Percentiles rank a stretch among this genome's conserved stretches.
phyloP scores from a whole-genome alignment of 1,139 yeast species.

The Saccharomyces hybrid region DNA sequence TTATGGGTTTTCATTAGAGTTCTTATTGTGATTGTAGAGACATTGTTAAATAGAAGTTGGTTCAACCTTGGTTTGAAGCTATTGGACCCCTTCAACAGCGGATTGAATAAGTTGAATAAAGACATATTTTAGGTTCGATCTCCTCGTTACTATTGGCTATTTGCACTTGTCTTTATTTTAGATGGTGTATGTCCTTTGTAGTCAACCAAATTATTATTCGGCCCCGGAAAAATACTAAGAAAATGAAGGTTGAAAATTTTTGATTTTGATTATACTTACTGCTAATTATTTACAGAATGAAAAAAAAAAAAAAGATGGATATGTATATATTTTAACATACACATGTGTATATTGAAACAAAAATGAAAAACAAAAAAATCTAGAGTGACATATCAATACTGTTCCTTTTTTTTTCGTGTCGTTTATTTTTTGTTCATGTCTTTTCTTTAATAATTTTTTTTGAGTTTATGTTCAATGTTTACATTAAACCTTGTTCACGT shows the following conservation, averaged over 20 bases:
- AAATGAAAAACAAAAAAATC: neutral
- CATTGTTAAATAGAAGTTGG: slow-evolving; percentile 6
- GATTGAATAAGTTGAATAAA: neutral
- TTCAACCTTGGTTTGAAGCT: slow-evolving; percentile 8
- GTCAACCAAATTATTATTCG: neutral
- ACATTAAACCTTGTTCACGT: slow-evolving; percentile 13
- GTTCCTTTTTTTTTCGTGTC: neutral
- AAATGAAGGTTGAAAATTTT: neutral
- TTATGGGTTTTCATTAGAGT: slow-evolving; percentile 36
- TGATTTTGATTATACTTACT: neutral
- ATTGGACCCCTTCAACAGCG: neutral
- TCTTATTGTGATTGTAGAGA: slow-evolving; percentile 25
- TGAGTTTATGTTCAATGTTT: neutral
- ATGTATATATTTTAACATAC: neutral
- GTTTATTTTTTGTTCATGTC: neutral
- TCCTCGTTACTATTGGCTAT: neutral
- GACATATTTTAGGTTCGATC: neutral
- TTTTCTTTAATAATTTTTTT: neutral
- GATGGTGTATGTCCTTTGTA: neutral
- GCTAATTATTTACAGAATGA: neutral
- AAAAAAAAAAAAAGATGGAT: neutral
- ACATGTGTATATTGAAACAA: neutral
- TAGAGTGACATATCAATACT: neutral
- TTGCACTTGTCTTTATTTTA: neutral
- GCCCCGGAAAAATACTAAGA: neutral